Evolutionary conservation across 805 yeast species (phyloP).

Genomic region (Komagataella pseudopastoris): DNA sequence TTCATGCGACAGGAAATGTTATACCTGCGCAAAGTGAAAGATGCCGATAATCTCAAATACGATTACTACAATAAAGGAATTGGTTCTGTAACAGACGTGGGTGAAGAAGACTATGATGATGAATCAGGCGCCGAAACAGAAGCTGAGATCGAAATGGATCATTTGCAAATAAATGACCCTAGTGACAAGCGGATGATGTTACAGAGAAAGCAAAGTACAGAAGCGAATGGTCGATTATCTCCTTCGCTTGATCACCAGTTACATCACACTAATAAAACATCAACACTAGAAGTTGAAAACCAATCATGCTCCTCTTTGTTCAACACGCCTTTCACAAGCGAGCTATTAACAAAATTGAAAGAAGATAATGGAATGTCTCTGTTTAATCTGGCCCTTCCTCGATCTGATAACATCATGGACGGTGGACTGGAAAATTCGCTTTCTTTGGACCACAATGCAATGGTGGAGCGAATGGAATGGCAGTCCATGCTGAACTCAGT

Average conservation of each 20-base stretch:
- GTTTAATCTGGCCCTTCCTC: neutral
- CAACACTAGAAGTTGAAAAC: slow-evolving; percentile 1
- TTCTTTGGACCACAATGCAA: slow-evolving; percentile 7
- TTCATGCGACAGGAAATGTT: slow-evolving; percentile 41
- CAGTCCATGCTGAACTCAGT: slow-evolving; percentile 87
- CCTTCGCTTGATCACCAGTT: neutral
- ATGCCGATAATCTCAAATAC: neutral
- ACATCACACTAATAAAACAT: neutral
- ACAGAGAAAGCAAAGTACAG: neutral
- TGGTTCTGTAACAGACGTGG: neutral
- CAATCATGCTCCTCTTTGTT: neutral
- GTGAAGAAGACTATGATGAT: slow-evolving; percentile 4
- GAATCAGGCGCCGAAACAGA: slow-evolving; percentile 3
- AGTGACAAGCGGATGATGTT: neutral
- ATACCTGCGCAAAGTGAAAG: slow-evolving; percentile 17
- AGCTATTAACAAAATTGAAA: slow-evolving; percentile 6
- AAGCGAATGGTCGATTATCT: neutral
- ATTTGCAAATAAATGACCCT: neutral
- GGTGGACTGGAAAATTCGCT: neutral
- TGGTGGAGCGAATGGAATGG: slow-evolving; percentile 84
- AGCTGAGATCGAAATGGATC: neutral
- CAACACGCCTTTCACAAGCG: slow-evolving; percentile 18
- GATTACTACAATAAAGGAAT: neutral
- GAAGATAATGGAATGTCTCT: neutral
- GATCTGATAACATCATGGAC: neutral